Base-by-base conservation (phyloP, 225 moss, liverwort and hornwort genomes). In the Asterella californica region DNA sequence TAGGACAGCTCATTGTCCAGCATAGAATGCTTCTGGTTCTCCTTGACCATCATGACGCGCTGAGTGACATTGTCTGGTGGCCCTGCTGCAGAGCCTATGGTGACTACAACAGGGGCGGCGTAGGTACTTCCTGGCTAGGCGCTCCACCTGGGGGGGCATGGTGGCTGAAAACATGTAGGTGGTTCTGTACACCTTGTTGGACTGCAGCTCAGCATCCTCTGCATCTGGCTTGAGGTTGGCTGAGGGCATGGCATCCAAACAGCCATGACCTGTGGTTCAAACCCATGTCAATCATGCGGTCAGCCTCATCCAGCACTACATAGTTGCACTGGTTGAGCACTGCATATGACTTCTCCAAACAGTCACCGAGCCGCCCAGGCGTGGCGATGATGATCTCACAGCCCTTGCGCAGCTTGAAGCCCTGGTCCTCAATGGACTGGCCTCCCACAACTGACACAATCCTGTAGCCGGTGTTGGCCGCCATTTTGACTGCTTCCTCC, bases 241-340 rank as follows among this genome's bases (percentile, higher is more conserved):
- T 70, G 96, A 96, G 48, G 96, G 96, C 96, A 96, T 96, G 73
- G 94, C 96, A 86, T 96, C 96, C 82, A 96, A 80, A 96, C 96
- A 85, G 94, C 96, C 80, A 96, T 89, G 76, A 95, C 95, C 92
- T 94, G 87, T 71, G 88, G 83, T 93, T 91, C 80, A 92, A 92
- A 81, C 92, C 92, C 91, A 92, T 92, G 81, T 91, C 89, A 5
- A 91, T 91, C 92, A 93, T 93, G 64, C 87, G 90, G 79, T 91
- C 91, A 53, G 92, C 92, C 83, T 93, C 91, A 47, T 90, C 91
- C 76, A 93, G 76, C 64, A 91, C 90, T 30, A 93, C 92, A 53
- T 91, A 93, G 80, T 91, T 93, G 82, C 90, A 91, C 55, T 93
- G 92, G 70, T 91, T 93, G 33, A 91, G 87, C 78, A 93, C 91